These are phyloP conservation scores for Chaetomidium leptoderma DNA, from an alignment of 495 filamentous ascomycete species.

Conservation along the genomic window DNA sequence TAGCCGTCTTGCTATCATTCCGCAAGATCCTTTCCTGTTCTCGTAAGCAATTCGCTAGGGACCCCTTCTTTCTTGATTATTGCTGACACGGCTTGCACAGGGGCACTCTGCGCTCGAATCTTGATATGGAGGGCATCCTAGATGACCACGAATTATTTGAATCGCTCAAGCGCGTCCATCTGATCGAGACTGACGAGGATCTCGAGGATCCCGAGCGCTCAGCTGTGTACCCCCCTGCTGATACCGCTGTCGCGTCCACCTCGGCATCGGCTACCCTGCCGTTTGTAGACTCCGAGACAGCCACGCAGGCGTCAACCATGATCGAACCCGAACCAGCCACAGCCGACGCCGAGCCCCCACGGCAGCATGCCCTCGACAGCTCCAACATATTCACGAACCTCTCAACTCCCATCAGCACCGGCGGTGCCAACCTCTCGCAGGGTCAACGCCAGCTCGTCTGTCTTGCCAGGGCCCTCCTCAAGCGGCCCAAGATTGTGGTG, in stretches of 20 bases:
- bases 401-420: constrained; percentile 24
- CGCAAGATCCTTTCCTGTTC: constrained; percentile 53
- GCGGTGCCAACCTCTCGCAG: constrained; percentile 51
- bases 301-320: constrained; percentile 1
- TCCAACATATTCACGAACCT: constrained; percentile 27
- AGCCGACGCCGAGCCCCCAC: not conserved
- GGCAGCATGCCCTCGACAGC: not conserved
- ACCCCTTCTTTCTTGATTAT: not conserved
- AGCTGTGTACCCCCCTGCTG: not conserved
- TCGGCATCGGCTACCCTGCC: not conserved
- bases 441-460: constrained; percentile 65
- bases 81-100: constrained; percentile 4
- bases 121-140: constrained; percentile 50
- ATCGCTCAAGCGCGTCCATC: constrained; percentile 21
- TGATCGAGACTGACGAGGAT: constrained; percentile 16
- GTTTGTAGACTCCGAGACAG: constrained; percentile 5
- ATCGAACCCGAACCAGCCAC: constrained; percentile 10
- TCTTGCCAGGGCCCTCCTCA: constrained; percentile 65
- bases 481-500: constrained; percentile 72
- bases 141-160: constrained; percentile 43
- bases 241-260: not conserved
- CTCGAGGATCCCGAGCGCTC: not conserved
- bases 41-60: constrained; percentile 20
- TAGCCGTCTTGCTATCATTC: constrained; percentile 49
- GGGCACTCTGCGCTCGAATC: constrained; percentile 49